Conservation (phyloP, 768 basidiomycete genomes). For the Hygrocybe punicea region DNA sequence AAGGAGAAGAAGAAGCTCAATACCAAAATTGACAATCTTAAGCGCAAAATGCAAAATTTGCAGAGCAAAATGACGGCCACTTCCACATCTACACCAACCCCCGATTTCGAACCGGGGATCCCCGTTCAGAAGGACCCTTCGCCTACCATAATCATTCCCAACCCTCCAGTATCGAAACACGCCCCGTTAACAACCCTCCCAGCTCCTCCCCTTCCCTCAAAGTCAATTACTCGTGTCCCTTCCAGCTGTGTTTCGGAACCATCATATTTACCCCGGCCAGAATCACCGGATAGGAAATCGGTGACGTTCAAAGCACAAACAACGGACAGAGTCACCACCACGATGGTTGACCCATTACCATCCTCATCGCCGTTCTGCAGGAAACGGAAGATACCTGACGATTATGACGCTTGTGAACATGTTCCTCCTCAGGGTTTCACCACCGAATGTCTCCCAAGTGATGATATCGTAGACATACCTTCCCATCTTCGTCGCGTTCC, state of each 20-base stretch:
- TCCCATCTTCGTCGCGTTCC: slow-evolving; percentile 62
- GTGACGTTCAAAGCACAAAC: slow-evolving; percentile 50
- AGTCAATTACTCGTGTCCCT: slow-evolving; percentile 14
- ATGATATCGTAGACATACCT: slow-evolving; percentile 42
- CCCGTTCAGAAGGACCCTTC: neutral
- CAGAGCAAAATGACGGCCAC: slow-evolving; percentile 62
- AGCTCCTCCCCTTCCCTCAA: slow-evolving; percentile 4
- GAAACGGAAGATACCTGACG: slow-evolving; percentile 75
- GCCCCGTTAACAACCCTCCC: slow-evolving; percentile 9
- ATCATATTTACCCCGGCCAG: slow-evolving; percentile 43
- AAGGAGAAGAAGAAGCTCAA: slow-evolving; percentile 78
- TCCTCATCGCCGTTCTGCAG: slow-evolving; percentile 51
- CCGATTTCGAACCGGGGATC: neutral
- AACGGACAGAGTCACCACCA: slow-evolving; percentile 40
- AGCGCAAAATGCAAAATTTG: slow-evolving; percentile 67
- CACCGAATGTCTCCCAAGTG: slow-evolving; percentile 47
- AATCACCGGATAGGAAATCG: slow-evolving; percentile 50
- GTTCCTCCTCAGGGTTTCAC: slow-evolving; percentile 67
- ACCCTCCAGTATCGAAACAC: slow-evolving; percentile 16
- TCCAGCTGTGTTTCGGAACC: slow-evolving; percentile 44
- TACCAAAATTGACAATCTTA: slow-evolving; percentile 65
- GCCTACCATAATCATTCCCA: too few relatives aligned
- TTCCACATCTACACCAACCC: slow-evolving; percentile 36
- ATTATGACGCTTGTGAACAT: slow-evolving; percentile 56
- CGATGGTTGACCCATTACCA: slow-evolving; percentile 27